Conservation (phyloP, 1,284 basidiomycete genomes). For the Fistulinella cinereoalba region DNA sequence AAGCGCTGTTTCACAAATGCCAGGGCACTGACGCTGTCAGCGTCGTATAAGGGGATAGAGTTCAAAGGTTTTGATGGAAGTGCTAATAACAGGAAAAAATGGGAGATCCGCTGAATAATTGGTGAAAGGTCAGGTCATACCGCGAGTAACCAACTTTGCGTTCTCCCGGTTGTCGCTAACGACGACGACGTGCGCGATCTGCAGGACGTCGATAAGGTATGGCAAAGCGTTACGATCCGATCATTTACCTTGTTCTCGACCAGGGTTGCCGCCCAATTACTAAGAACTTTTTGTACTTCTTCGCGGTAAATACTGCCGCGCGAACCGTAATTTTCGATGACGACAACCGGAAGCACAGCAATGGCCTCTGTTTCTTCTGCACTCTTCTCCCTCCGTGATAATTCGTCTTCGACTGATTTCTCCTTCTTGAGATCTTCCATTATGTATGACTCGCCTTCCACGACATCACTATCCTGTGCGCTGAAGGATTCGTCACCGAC, state of each 20-base stretch:
- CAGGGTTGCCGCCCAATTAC: constrained; percentile 83
- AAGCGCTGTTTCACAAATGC: constrained; percentile 83
- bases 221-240: neutral
- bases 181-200: constrained; percentile 91
- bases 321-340: constrained; percentile 75
- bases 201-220: neutral
- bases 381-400: constrained; percentile 33
- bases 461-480: constrained; percentile 32
- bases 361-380: constrained; percentile 49
- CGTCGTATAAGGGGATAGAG: constrained; percentile 78
- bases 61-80: constrained; percentile 86
- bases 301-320: constrained; percentile 65
- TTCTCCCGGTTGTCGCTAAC: constrained; percentile 90
- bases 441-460: constrained; percentile 9
- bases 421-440: constrained; percentile 21
- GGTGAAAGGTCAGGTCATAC: constrained; percentile 34
- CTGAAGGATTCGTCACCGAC: constrained; percentile 64
- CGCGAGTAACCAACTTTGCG: constrained; percentile 78
- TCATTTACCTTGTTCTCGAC: constrained; percentile 68
- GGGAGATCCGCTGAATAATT: neutral
- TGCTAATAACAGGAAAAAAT: constrained; percentile 42
- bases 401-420: constrained; percentile 29
- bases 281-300: constrained; percentile 73
- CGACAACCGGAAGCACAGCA: constrained; percentile 76
- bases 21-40: constrained; percentile 78